Conservation (phyloP, 2,329 filamentous ascomycete genomes). For the Nemania diffusa region DNA sequence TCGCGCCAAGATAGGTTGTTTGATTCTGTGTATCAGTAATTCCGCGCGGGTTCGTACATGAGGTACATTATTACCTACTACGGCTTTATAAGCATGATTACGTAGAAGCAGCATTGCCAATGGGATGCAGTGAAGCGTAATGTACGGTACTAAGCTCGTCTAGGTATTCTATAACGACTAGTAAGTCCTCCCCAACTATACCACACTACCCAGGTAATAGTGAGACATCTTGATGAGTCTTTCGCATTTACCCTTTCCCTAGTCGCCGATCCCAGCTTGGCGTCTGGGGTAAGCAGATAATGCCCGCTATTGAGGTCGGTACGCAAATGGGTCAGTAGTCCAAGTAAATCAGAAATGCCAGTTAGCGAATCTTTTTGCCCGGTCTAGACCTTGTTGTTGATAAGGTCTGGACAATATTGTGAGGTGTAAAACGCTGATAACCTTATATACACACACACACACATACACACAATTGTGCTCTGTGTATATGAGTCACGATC, state of each 20-base stretch:
- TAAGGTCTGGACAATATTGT: not conserved
- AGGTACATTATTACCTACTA: not conserved
- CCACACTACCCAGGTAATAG: not conserved
- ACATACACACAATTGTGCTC: not conserved
- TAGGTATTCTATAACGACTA: not conserved
- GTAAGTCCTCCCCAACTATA: not conserved
- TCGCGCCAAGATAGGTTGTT: constrained; percentile 2
- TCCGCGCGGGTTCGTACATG: too few relatives aligned
- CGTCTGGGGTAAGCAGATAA: constrained; percentile 18
- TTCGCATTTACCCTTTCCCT: not conserved
- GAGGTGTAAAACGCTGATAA: not conserved
- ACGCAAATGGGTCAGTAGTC: not conserved
- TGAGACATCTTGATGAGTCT: constrained; percentile 3
- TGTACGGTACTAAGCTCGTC: not conserved
- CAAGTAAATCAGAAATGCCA: not conserved
- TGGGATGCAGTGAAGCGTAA: constrained; percentile 4
- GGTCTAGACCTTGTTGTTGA: not conserved
- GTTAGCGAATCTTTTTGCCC: not conserved
- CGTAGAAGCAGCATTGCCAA: constrained; percentile 1
- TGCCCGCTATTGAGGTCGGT: not conserved
- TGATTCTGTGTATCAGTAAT: constrained; percentile 12
- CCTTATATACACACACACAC: not conserved
- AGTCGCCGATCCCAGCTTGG: constrained; percentile 9
- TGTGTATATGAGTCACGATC: not conserved
- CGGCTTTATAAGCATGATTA: not conserved